phyloP scores from a whole-genome alignment of 2,329 filamentous ascomycete genomes.

The Xylariaceae sp. region DNA sequence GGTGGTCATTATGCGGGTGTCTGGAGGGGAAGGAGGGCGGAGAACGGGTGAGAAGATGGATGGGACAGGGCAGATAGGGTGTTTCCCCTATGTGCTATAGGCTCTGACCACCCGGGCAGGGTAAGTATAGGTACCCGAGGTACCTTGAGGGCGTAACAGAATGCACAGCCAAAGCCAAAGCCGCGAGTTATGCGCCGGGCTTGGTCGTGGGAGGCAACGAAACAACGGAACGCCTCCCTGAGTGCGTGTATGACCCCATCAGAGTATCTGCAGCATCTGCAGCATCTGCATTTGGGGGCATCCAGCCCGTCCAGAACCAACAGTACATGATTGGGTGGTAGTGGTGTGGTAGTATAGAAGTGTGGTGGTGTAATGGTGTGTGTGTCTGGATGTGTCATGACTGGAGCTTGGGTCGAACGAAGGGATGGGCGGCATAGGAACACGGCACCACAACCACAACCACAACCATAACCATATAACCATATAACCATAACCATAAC shows the following conservation, averaged over 20 bases:
- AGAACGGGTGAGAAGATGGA: conserved; percentile 9
- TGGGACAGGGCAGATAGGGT: conserved; percentile 1
- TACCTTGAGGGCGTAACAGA: conserved; percentile 5
- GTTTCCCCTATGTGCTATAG: conserved; percentile 8
- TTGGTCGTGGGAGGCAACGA: neutral
- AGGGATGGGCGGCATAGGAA: conserved; percentile 3
- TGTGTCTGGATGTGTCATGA: neutral
- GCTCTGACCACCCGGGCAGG: neutral
- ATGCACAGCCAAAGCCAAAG: conserved; percentile 12
- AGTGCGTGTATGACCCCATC: conserved; percentile 14
- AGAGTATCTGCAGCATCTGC: conserved; percentile 13
- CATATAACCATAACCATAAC: neutral
- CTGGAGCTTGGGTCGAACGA: neutral
- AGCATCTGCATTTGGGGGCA: conserved; percentile 4
- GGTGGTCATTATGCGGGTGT: conserved; percentile 21
- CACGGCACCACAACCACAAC: conserved; percentile 4
- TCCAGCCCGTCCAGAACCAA: conserved; percentile 12
- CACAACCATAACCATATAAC: neutral
- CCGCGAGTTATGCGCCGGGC: conserved; percentile 3
- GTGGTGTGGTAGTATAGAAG: neutral
- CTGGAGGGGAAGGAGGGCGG: conserved; percentile 14
- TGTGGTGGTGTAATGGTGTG: neutral
- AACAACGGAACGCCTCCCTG: conserved; percentile 11
- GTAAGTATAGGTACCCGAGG: conserved; percentile 8
- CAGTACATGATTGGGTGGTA: neutral